phyloP scores from a whole-genome alignment of 148 eudicot species.

The Fagopyrum homotropicum region DNA sequence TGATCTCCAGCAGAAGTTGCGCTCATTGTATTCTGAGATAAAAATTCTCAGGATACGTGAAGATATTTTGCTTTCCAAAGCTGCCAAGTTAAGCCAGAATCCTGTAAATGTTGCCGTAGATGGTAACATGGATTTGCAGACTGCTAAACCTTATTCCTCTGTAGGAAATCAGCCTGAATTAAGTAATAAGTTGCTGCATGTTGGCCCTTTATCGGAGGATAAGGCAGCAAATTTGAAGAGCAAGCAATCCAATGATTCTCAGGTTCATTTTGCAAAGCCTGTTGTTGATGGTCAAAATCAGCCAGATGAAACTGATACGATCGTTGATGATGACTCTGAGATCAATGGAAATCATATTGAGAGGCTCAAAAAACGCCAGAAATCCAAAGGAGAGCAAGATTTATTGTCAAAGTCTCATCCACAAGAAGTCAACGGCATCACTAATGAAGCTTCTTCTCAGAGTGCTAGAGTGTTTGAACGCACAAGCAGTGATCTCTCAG shows the following conservation, averaged over 20 bases:
- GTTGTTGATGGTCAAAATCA: conserved; percentile 22
- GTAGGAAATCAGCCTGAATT: conserved; percentile 19
- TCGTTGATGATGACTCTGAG: conserved; percentile 15
- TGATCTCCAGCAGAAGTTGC: conserved; percentile 53
- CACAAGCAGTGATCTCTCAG: conserved; percentile 15
- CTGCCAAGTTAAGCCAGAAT: conserved; percentile 22
- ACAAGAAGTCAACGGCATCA: conserved; percentile 21
- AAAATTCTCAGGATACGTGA: conserved; percentile 43
- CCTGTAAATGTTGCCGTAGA: conserved; percentile 16
- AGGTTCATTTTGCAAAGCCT: conserved; percentile 19
- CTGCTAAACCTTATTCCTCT: conserved; percentile 11
- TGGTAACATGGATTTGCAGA: conserved; percentile 13
- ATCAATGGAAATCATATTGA: conserved; percentile 18
- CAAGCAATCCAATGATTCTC: conserved; percentile 11
- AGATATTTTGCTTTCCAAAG: conserved; percentile 29
- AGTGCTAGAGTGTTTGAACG: conserved; percentile 17
- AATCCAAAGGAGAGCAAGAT: conserved; percentile 12
- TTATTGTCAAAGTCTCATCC: conserved; percentile 10
- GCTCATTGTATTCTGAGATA: conserved; percentile 34
- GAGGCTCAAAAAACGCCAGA: conserved; percentile 22
- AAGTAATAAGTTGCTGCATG: conserved; percentile 16
- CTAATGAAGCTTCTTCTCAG: conserved; percentile 25
- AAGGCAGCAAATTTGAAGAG: conserved; percentile 11
- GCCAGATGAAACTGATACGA: conserved; percentile 16
- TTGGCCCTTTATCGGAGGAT: conserved; percentile 14